Base-by-base conservation (phyloP, 441 rosid species). In the Eutrema salsugineum region DNA sequence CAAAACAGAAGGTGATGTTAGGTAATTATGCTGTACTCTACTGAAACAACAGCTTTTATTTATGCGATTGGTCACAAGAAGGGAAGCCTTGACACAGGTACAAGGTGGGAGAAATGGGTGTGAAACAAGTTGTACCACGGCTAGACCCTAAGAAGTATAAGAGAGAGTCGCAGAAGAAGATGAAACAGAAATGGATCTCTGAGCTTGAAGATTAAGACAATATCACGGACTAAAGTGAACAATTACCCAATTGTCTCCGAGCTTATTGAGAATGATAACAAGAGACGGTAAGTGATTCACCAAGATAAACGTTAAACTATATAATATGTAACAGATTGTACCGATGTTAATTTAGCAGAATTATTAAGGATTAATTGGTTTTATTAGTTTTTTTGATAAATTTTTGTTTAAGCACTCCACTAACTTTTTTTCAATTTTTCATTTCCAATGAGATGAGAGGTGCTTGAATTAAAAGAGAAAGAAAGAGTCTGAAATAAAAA, bases 1-100 rank as follows among this genome's bases (percentile, higher is more conserved):
- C 77, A 90, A 93, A 79, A 86, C 57, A 57, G 97, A 91, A 78
- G 77, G 81, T 42, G 94, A 85, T 72, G 90, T 93, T n/a, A 90
- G 97, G 97, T 93, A 82, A 2, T n/a, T 30, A 4, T 17, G 8
- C 20, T 51, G 3, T 1, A 30, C 6, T 30, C 33, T 30, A 8
- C 7, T 30, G 22, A 11, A 39, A 50, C 15, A 27, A n/a, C 1
- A 63, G 38, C 17, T 32, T 9, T 1, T 36, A 1, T 39, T 3
- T 6, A 9, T 8, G 3, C 27, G 16, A 72, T 35, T 33, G 3
- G 20, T 19, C 14, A 47, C 4, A 33, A 44, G 4, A 0, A 15
- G 4, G 19, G 38, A 15, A 32, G 53, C 16, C 0, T 19, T 6
- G 56, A 65, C 68, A 72, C 82, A 92, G 96, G 82, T 86, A 83